These are phyloP conservation scores for Eutrema japonicum DNA, from an alignment of 345 rosid genomes.

Conservation along the genomic window DNA sequence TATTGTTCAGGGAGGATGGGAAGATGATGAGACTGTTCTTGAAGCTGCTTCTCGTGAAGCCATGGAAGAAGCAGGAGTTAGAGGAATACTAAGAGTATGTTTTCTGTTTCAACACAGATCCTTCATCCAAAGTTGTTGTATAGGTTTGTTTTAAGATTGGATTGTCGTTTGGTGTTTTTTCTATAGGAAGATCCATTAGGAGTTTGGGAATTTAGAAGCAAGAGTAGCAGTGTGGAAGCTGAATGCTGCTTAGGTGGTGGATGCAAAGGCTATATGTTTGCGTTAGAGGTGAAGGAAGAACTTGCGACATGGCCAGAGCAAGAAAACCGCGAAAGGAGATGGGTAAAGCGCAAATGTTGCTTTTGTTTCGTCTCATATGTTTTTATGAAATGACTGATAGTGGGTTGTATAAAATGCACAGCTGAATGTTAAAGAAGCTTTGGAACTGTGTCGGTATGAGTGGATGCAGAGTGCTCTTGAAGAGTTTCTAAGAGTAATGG, in stretches of 20 bases:
- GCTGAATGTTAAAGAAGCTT: conserved; percentile 64
- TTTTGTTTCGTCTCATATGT: background rate
- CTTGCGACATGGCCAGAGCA: conserved; percentile 83
- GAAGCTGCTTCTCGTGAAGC: conserved; percentile 96
- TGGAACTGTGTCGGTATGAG: conserved; percentile 70
- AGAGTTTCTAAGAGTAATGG: conserved; percentile 50
- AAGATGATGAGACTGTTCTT: conserved; percentile 79
- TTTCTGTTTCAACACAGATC: background rate
- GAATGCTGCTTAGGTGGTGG: conserved; percentile 53
- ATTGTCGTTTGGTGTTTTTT: conserved; percentile 11
- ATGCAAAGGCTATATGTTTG: conserved; percentile 80
- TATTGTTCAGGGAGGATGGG: conserved; percentile 89
- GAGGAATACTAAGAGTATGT: conserved; percentile 69
- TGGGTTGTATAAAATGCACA: conserved; percentile 26
- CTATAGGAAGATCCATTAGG: conserved; percentile 70
- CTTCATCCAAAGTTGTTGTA: background rate
- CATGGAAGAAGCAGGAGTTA: conserved; percentile 92
- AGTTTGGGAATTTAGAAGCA: conserved; percentile 51
- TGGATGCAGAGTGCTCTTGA: conserved; percentile 83
- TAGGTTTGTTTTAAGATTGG: background rate
- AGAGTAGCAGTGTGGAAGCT: conserved; percentile 39
- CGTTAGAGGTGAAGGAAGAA: conserved; percentile 73
- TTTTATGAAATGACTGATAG: background rate
- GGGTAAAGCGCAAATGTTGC: conserved; percentile 52
- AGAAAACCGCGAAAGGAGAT: conserved; percentile 57